Evolutionary conservation across 345 rosid genomes (phyloP), one percentile per base, ranked within the genome.

Genomic region (Raphanus sativus): DNA sequence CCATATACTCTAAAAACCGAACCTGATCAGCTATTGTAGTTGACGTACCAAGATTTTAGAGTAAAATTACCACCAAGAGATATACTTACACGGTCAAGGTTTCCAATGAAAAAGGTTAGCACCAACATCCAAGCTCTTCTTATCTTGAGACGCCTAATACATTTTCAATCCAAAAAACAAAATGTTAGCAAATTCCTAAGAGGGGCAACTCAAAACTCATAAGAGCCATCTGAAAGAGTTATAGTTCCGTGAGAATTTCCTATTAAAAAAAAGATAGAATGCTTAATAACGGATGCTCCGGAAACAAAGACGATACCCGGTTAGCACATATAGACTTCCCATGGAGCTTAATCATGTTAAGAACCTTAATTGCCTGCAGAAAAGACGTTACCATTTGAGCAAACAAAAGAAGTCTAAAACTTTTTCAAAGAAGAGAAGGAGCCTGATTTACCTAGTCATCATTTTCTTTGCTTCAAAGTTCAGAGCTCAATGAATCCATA

Each of bases 91-190:
- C 97, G 92, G 68, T 94, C 99, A 75, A 94, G 95, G 83, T 94
- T 95, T 62, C 98, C 98, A 32, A 92, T 95, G 77, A 95, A 95
- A 68, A 95, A n/a, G 96, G 78, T 95, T 95, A 38, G 98, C 98
- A 61, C 99, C 98, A 32, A 95, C 98, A 69, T 95, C 99, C 85
- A 92, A 82, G 75, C 94, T 95, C 87, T 92, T 92, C 81, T 95
- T 95, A 84, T 95, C 99, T 88, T 95, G 99, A 16, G 99, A 86
- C 9, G 97, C 97, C 98, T 95, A 82, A 66, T 80, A 62, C 67
- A 71, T 73, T 15, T 50, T 33, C 26, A 64, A 50, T 36, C 15
- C 28, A 38, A 52, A 33, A 67, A 36, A 36, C 64, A 54, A 40
- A 67, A 25, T 3, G 60, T 67, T 50, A 74, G 65, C n/a, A n/a